Evolutionary conservation across 495 filamentous ascomycete species (phyloP).

Genomic region (Cetradonia linearis): DNA sequence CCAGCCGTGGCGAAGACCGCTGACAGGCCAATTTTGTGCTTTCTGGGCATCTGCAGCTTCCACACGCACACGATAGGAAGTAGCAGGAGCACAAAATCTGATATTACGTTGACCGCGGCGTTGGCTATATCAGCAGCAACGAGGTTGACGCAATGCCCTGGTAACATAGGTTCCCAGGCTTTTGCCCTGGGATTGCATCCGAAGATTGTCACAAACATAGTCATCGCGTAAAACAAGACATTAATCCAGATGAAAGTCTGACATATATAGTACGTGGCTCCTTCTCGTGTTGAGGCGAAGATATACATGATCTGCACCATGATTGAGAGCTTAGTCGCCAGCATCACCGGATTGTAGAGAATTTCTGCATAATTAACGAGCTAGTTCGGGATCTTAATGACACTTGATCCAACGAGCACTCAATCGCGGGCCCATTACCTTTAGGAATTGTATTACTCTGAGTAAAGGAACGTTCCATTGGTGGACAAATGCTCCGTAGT

Average conservation of each 20-base stretch:
- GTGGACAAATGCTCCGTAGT: not conserved
- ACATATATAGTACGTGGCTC: conserved; percentile 4
- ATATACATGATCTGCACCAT: conserved; percentile 11
- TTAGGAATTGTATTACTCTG: not conserved
- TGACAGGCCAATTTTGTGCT: conserved; percentile 28
- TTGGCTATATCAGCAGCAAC: conserved; percentile 20
- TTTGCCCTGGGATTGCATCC: conserved; percentile 13
- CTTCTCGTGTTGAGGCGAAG: conserved; percentile 4
- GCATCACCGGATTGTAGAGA: conserved; percentile 8
- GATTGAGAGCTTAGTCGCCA: conserved; percentile 14
- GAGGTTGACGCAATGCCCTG: conserved; percentile 28
- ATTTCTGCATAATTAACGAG: not conserved
- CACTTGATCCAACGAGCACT: not conserved
- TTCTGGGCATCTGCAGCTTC: conserved; percentile 26
- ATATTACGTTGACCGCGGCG: conserved; percentile 26
- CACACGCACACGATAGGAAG: conserved; percentile 28
- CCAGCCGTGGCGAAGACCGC: conserved; percentile 29
- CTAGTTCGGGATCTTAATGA: not conserved
- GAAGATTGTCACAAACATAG: conserved; percentile 7
- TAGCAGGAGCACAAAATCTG: conserved; percentile 28
- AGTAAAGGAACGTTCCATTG: not conserved
- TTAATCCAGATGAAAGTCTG: conserved; percentile 21
- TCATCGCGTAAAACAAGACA: conserved; percentile 14
- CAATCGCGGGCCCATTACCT: not conserved
- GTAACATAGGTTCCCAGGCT: conserved; percentile 10